A percentile compares a stretch with the other conserved stretches of the same genome.
Evolutionary conservation across 345 rosid genomes (phyloP).

Genomic region (Lepidium sativum): DNA sequence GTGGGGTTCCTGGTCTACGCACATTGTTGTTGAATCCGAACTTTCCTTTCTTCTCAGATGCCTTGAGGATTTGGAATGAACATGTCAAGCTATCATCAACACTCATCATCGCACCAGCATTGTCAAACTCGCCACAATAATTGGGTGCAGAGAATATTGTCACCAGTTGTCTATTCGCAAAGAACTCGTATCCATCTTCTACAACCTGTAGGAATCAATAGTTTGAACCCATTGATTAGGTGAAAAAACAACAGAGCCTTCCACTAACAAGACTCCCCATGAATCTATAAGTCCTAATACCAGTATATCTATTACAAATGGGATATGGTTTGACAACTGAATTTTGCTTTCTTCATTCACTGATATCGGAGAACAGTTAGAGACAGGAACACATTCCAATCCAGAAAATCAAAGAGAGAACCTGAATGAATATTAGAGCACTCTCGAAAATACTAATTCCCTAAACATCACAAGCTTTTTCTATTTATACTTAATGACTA

Average conservation of each 20-base stretch:
- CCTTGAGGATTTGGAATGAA: slow-evolving; percentile 74
- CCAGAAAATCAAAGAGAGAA: neutral
- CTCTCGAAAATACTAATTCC: neutral
- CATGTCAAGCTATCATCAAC: slow-evolving; percentile 72
- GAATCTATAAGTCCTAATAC: neutral
- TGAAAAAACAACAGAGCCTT: neutral
- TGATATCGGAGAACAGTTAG: no score
- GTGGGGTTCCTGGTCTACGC: slow-evolving; percentile 19
- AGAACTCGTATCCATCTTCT: slow-evolving; percentile 88
- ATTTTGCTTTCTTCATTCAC: no score
- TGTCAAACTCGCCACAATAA: slow-evolving; percentile 87
- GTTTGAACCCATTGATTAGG: neutral
- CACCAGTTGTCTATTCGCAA: slow-evolving; percentile 67
- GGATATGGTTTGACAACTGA: no score
- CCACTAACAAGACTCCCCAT: neutral
- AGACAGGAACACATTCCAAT: neutral
- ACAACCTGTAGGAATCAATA: slow-evolving; percentile 67
- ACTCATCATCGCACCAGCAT: slow-evolving; percentile 91
- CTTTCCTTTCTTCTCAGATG: slow-evolving; percentile 48
- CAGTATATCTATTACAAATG: no score
- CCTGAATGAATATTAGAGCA: neutral
- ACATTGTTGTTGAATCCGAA: slow-evolving; percentile 35
- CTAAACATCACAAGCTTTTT: neutral
- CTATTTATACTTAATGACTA: neutral
- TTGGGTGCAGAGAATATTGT: slow-evolving; percentile 88